phyloP scores from a whole-genome alignment of 192 early-diverging fungal species.

The Lobosporangium transversale region DNA sequence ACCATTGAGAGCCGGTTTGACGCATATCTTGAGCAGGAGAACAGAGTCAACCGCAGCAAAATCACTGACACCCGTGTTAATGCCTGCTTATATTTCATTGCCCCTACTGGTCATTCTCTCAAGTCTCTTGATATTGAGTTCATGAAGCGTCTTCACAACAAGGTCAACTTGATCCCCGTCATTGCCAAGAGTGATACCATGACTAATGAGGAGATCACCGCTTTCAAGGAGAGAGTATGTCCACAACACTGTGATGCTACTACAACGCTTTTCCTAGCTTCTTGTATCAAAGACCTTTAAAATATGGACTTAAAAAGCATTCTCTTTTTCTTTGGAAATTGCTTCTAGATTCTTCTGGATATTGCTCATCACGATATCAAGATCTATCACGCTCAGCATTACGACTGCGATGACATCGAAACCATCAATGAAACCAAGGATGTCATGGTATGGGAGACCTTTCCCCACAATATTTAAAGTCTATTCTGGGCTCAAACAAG shows the following conservation, averaged over 20 bases:
- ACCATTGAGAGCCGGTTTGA: conserved; percentile 97
- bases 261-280: neutral
- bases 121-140: conserved; percentile 94
- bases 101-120: conserved; percentile 94
- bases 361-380: conserved; percentile 86
- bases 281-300: neutral
- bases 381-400: conserved; percentile 85
- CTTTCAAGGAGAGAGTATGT: conserved; percentile 85
- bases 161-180: conserved; percentile 90
- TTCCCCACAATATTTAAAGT: too few species aligned
- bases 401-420: conserved; percentile 87
- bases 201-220: conserved; percentile 81
- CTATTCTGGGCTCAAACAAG: neutral
- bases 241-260: too few species aligned
- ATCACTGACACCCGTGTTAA: conserved; percentile 96
- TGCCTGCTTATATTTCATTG: conserved; percentile 96
- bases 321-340: neutral
- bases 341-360: conserved; percentile 75
- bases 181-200: conserved; percentile 92
- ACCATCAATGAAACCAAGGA: conserved; percentile 83
- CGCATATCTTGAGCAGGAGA: conserved; percentile 94
- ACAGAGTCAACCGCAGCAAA: conserved; percentile 85
- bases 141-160: conserved; percentile 90
- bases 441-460: conserved; percentile 66
- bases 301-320: neutral